Evolutionary conservation across 257 asterid species (phyloP).

Genomic region (Fraxinus anomala): DNA sequence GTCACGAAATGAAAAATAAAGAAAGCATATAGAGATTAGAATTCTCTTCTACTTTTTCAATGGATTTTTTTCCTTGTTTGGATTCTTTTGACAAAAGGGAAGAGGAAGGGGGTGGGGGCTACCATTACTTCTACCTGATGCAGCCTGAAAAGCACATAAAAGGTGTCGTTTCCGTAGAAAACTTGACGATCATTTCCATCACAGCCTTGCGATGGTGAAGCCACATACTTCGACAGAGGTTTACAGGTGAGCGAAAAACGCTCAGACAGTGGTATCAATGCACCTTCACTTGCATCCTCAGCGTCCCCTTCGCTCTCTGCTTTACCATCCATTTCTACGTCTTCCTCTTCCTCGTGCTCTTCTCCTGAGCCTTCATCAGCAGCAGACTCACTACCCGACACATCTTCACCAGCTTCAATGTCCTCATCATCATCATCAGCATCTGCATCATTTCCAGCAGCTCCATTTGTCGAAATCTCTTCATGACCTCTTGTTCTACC

Average conservation of each 20-base stretch:
- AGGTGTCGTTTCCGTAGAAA: constrained; percentile 87
- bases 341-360: constrained; percentile 86
- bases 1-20: not conserved
- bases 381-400: constrained; percentile 90
- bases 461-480: constrained; percentile 58
- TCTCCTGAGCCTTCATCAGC: constrained; percentile 86
- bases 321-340: constrained; percentile 67
- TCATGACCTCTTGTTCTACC: constrained; percentile 45
- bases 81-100: not conserved
- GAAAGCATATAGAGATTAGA: not conserved
- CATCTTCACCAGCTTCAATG: constrained; percentile 84
- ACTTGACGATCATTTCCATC: constrained; percentile 47
- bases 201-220: constrained; percentile 37
- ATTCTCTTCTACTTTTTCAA: not conserved
- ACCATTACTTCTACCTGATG: constrained; percentile 68
- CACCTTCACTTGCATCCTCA: constrained; percentile 68
- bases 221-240: constrained; percentile 76
- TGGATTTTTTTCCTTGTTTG: not conserved
- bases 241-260: constrained; percentile 59
- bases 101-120: not conserved
- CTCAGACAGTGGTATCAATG: constrained; percentile 58
- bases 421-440: constrained; percentile 88
- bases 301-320: constrained; percentile 99
- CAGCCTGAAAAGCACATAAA: constrained; percentile 87
- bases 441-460: constrained; percentile 64